These are phyloP conservation scores for Tulasnella sp. DNA, from an alignment of 768 basidiomycete genomes.

Conservation along the genomic window DNA sequence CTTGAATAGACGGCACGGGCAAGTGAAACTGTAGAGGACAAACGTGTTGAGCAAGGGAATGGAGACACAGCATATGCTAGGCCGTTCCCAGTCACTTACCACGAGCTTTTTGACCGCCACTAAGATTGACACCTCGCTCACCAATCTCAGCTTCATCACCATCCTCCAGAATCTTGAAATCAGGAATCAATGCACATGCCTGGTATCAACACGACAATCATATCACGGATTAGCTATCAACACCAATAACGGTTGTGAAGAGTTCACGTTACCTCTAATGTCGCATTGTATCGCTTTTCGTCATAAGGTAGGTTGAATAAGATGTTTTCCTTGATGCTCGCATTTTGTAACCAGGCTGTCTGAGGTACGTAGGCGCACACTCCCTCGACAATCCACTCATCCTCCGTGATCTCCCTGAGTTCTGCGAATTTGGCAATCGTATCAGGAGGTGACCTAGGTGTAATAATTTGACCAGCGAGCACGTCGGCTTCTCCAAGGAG, in stretches of 20 bases:
- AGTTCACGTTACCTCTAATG: constrained; percentile 43
- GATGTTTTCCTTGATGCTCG: constrained; percentile 60
- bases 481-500: constrained; percentile 83
- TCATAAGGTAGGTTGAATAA: constrained; percentile 66
- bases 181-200: constrained; percentile 50
- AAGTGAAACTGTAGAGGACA: constrained; percentile 56
- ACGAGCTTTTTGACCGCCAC: constrained; percentile 15
- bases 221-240: background rate
- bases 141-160: constrained; percentile 82
- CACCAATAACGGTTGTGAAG: background rate
- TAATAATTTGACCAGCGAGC: constrained; percentile 63
- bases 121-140: constrained; percentile 53
- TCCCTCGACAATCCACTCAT: constrained; percentile 64
- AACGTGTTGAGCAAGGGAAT: background rate
- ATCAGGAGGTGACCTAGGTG: constrained; percentile 77
- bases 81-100: background rate
- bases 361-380: constrained; percentile 59
- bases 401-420: constrained; percentile 29
- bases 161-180: constrained; percentile 73
- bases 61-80: background rate
- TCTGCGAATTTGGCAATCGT: constrained; percentile 48
- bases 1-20: constrained; percentile 85
- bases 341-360: constrained; percentile 61
- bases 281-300: constrained; percentile 59
- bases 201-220: background rate